These are phyloP conservation scores for Chimonanthus salicifolius DNA, from an alignment of 164 flowering plant genomes.

Conservation along the genomic window DNA sequence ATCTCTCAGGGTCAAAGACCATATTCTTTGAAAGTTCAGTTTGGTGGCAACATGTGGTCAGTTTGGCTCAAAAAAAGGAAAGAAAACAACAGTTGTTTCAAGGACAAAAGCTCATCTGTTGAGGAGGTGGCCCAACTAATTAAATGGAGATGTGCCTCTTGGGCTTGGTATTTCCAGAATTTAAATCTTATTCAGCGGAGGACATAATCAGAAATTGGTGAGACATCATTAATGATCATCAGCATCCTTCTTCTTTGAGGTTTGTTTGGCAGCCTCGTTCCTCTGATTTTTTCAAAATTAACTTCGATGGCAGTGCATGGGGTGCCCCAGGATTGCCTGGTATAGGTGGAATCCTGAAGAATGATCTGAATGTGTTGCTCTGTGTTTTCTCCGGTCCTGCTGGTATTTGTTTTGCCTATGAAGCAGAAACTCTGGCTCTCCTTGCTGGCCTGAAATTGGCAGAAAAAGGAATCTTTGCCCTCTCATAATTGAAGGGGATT, in stretches of 20 bases:
- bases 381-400: too few species aligned
- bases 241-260: neutral
- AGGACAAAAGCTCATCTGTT: neutral
- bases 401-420: too few species aligned
- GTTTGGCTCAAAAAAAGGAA: neutral
- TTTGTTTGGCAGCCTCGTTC: neutral
- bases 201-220: neutral
- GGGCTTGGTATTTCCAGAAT: neutral
- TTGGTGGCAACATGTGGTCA: neutral
- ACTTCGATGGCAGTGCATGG: neutral
- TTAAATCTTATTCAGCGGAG: neutral
- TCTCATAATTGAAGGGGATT: too few species aligned
- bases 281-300: too few species aligned
- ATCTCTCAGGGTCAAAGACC: too few species aligned
- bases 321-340: neutral
- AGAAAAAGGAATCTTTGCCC: too few species aligned
- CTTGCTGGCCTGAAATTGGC: too few species aligned
- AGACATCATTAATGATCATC: neutral
- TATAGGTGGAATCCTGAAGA: neutral
- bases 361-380: too few species aligned
- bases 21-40: too few species aligned
- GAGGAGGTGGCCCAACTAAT: neutral
- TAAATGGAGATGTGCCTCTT: neutral
- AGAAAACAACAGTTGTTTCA: neutral
- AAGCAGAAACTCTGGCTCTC: too few species aligned